Conservation (phyloP, 352 stramenopile genomes). For the Phytophthora macrochlamydospora region DNA sequence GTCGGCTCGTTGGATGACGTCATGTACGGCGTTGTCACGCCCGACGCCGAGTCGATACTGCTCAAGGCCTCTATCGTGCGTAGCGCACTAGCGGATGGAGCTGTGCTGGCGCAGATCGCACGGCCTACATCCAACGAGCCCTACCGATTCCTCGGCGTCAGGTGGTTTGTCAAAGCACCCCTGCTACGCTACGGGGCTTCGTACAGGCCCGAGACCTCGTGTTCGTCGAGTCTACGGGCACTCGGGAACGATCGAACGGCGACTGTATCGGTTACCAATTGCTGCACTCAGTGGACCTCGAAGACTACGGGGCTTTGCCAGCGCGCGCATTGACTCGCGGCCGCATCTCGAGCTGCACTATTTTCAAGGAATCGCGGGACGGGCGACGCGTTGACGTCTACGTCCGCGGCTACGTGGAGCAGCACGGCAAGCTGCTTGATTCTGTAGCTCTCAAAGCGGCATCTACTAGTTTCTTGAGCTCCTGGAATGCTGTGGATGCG, state of each 20-base stretch:
- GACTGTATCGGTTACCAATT: constrained; percentile 44
- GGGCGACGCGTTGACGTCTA: constrained; percentile 42
- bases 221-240: constrained; percentile 45
- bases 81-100: constrained; percentile 41
- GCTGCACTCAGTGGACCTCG: constrained; percentile 50
- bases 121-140: constrained; percentile 34
- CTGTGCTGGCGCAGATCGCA: constrained; percentile 39
- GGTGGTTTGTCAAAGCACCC: constrained; percentile 56
- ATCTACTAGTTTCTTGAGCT: constrained; percentile 48
- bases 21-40: constrained; percentile 56
- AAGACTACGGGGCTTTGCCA: constrained; percentile 25
- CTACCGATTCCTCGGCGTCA: constrained; percentile 52
- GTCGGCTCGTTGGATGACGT: constrained; percentile 63
- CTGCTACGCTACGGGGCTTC: constrained; percentile 29
- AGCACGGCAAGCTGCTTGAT: constrained; percentile 44
- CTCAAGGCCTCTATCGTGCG: constrained; percentile 45
- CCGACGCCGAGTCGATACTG: constrained; percentile 40
- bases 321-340: constrained; percentile 36
- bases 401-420: constrained; percentile 45
- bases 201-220: constrained; percentile 48
- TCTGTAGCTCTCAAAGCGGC: constrained; percentile 44
- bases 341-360: constrained; percentile 45
- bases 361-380: constrained; percentile 35
- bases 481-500: constrained; percentile 54
- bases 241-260: constrained; percentile 30